These are phyloP conservation scores for Cladophialophora carrionii DNA, from an alignment of 2,329 filamentous ascomycete species.

Conservation along the genomic window DNA sequence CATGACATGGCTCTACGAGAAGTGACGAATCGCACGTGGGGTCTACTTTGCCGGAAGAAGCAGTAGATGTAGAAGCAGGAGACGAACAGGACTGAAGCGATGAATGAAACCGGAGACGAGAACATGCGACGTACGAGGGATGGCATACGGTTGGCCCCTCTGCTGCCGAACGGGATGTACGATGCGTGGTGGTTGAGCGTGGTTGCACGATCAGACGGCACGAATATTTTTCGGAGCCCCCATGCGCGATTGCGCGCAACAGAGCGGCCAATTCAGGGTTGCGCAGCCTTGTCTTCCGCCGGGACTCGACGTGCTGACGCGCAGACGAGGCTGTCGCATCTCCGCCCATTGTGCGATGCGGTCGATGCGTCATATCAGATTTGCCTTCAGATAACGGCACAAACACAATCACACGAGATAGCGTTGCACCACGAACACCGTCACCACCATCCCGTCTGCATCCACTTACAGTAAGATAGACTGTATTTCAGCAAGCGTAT, in stretches of 20 bases:
- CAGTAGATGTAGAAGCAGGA: not conserved
- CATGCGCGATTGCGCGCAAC: not conserved
- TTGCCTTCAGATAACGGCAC: not conserved
- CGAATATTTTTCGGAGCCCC: not conserved
- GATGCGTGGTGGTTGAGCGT: not conserved
- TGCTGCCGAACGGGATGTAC: constrained; percentile 9
- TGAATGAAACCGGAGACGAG: not conserved
- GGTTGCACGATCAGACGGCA: not conserved
- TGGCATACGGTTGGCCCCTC: too few relatives aligned
- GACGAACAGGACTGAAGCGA: not conserved
- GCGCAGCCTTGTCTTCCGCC: not conserved
- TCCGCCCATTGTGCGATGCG: not conserved
- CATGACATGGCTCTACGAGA: not conserved
- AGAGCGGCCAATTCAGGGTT: not conserved
- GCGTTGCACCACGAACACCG: not conserved
- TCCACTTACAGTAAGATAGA: not conserved
- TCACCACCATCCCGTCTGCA: not conserved
- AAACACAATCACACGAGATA: not conserved
- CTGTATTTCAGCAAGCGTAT: not conserved
- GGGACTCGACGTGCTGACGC: not conserved
- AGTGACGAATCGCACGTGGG: not conserved
- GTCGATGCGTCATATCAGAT: not conserved
- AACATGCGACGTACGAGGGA: not conserved
- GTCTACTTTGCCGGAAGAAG: not conserved
- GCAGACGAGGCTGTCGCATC: not conserved